These are phyloP conservation scores for Colletotrichum gloeosporioides DNA, from an alignment of 2,329 filamentous ascomycete genomes.

Conservation along the genomic window DNA sequence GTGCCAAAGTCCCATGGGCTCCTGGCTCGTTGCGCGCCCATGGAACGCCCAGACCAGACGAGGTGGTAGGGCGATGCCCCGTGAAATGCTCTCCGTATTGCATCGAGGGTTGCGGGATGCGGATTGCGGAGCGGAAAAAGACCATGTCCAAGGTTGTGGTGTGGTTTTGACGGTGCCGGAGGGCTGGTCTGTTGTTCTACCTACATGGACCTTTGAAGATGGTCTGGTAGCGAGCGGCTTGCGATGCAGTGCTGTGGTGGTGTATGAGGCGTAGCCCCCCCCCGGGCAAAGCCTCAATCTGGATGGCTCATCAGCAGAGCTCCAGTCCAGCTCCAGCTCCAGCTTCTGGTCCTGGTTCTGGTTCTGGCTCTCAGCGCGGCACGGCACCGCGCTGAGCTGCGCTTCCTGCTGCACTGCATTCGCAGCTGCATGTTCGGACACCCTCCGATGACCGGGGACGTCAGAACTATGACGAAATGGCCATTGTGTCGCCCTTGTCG, in stretches of 20 bases:
- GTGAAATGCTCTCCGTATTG: not conserved
- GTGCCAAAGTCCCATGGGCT: not conserved
- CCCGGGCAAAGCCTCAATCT: not conserved
- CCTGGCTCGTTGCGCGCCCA: not conserved
- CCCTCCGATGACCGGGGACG: conserved; percentile 13
- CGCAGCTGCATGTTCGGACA: conserved; percentile 10
- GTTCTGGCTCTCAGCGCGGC: not conserved
- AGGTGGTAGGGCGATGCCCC: not conserved
- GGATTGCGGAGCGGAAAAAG: not conserved
- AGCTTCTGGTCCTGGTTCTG: not conserved
- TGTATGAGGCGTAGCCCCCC: not conserved
- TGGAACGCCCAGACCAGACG: not conserved
- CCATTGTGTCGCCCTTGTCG: not conserved
- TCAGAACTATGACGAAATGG: conserved; percentile 1
- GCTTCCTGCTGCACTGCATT: not conserved
- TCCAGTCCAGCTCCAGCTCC: not conserved
- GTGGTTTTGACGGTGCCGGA: not conserved
- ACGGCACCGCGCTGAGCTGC: not conserved
- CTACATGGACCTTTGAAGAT: not conserved
- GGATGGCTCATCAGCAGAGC: not conserved
- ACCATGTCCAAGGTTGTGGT: not conserved
- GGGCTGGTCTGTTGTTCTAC: not conserved
- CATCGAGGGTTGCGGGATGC: not conserved
- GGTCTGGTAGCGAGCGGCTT: not conserved
- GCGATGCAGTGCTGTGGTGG: not conserved